Conservation (phyloP, 805 yeast species). For the Tetrapisispora arboricola region DNA sequence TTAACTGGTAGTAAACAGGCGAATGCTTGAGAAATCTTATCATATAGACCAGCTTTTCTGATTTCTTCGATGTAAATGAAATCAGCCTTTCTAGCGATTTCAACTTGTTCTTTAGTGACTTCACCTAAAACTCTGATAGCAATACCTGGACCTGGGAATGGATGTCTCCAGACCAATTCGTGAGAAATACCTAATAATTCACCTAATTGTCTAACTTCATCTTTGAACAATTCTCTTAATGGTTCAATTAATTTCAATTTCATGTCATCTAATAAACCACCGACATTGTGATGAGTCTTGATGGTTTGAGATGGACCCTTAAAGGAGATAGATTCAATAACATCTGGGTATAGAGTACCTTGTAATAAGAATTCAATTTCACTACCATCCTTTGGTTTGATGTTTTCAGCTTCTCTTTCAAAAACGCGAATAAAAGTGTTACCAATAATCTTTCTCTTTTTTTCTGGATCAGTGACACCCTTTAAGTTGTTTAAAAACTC, state of each 20-base stretch:
- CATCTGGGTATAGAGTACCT: constrained; percentile 97
- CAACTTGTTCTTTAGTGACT: constrained; percentile 86
- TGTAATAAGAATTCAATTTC: constrained; percentile 90
- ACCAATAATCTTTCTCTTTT: constrained; percentile 97
- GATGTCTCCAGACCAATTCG: constrained; percentile 98
- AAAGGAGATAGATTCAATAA: constrained; percentile 95
- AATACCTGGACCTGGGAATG: constrained; percentile 99
- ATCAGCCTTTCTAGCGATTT: constrained; percentile 96
- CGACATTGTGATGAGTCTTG: constrained; percentile 98
- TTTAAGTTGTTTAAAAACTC: constrained; percentile 76
- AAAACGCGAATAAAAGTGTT: constrained; percentile 95
- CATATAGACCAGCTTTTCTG: constrained; percentile 82
- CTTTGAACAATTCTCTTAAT: constrained; percentile 95
- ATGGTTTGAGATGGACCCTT: constrained; percentile 99
- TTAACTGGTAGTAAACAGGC: constrained; percentile 95
- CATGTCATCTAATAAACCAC: constrained; percentile 96
- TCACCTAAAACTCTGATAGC: constrained; percentile 97
- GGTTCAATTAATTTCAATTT: constrained; percentile 97
- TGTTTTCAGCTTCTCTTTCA: constrained; percentile 89
- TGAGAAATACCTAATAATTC: constrained; percentile 90
- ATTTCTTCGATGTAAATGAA: constrained; percentile 93
- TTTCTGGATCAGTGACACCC: constrained; percentile 97
- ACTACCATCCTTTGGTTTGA: constrained; percentile 79
- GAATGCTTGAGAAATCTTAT: constrained; percentile 92
- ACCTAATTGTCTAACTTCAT: constrained; percentile 96